Conservation (phyloP, 768 basidiomycete genomes). For the Boletus vinaceobasis region DNA sequence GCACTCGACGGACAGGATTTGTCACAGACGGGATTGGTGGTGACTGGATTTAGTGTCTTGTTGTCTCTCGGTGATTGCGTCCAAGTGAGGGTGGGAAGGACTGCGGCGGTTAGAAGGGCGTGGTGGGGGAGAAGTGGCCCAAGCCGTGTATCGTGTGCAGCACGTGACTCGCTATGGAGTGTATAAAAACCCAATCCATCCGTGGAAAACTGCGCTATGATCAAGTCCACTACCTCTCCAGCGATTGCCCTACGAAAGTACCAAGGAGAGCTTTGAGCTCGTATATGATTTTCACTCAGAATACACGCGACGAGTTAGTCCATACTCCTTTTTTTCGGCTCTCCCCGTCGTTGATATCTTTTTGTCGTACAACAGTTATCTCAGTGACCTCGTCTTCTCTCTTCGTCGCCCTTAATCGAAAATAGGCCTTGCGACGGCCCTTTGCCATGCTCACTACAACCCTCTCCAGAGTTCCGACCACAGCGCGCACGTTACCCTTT, state of each 20-base stretch:
- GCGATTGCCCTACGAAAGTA: background rate
- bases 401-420: conserved; percentile 17
- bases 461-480: conserved; percentile 11
- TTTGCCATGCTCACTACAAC: conserved; percentile 11
- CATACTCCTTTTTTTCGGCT: background rate
- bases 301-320: conserved; percentile 34
- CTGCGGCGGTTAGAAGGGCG: too few species aligned
- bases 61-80: too few species aligned
- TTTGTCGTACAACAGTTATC: conserved; percentile 17
- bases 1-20: too few species aligned
- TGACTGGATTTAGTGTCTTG: too few species aligned
- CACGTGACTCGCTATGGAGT: background rate
- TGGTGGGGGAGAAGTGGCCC: too few species aligned
- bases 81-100: too few species aligned
- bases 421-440: background rate
- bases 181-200: background rate
- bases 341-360: background rate
- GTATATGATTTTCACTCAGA: conserved; percentile 34
- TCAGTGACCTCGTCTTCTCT: conserved; percentile 32
- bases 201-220: background rate
- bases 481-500: conserved; percentile 10
- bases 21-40: too few species aligned
- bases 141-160: too few species aligned
- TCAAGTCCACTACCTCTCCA: background rate
- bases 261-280: conserved; percentile 15